Conservation (phyloP, 2,329 filamentous ascomycete species). For the Xylaria sp. region DNA sequence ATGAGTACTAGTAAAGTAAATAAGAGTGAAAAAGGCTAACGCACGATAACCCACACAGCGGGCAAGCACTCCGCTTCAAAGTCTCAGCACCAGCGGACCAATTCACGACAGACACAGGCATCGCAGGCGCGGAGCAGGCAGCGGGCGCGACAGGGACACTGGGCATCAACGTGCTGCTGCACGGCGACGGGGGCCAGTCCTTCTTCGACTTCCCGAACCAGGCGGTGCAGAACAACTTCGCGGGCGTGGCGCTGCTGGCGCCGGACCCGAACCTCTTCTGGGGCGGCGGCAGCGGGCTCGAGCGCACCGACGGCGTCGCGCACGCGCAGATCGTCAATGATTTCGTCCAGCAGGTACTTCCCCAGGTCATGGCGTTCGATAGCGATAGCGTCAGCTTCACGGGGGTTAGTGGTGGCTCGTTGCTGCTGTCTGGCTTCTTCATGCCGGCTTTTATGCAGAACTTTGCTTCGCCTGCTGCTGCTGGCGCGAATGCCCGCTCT, state of each 20-base stretch:
- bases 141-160: constrained; percentile 51
- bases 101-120: constrained; percentile 61
- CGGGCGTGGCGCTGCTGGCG: constrained; percentile 64
- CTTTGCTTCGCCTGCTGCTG: constrained; percentile 46
- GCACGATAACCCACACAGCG: constrained; percentile 50
- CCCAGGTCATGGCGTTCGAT: constrained; percentile 65
- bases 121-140: constrained; percentile 55
- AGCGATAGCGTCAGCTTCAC: constrained; percentile 64
- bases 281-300: constrained; percentile 63
- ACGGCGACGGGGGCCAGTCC: constrained; percentile 68
- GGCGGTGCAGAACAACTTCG: constrained; percentile 59
- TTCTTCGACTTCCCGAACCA: constrained; percentile 69
- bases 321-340: constrained; percentile 66
- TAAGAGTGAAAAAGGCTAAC: constrained; percentile 2
- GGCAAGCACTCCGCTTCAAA: constrained; percentile 64
- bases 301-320: constrained; percentile 64
- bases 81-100: constrained; percentile 64
- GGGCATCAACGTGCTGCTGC: constrained; percentile 66
- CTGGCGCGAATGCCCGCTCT: background rate
- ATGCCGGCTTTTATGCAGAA: constrained; percentile 65
- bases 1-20: background rate
- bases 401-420: constrained; percentile 64
- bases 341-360: constrained; percentile 60
- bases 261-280: constrained; percentile 66
- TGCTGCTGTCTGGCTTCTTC: constrained; percentile 66